Conservation (phyloP, 768 basidiomycete species). For the Boletellus sp. region DNA sequence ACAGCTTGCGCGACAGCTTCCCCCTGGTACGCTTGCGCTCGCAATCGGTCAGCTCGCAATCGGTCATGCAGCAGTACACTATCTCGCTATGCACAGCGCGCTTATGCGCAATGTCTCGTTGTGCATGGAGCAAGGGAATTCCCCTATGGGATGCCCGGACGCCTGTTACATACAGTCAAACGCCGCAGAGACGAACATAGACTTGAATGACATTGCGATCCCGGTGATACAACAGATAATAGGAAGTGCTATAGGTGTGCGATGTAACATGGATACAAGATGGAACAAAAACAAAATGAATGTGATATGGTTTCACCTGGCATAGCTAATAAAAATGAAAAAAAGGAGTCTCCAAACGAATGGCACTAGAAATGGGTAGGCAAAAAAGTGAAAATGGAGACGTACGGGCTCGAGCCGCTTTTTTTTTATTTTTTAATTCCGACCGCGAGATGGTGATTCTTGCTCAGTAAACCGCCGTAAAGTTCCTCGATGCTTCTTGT, state of each 20-base stretch:
- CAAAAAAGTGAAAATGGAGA: neutral
- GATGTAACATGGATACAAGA: slow-evolving; percentile 16
- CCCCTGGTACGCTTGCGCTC: too few relatives aligned
- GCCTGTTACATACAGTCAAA: too few relatives aligned
- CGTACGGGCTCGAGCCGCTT: slow-evolving; percentile 1
- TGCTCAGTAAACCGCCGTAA: slow-evolving; percentile 48
- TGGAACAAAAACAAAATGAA: slow-evolving; percentile 2
- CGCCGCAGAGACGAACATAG: too few relatives aligned
- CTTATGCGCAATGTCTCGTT: too few relatives aligned
- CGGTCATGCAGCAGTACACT: too few relatives aligned
- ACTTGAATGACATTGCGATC: slow-evolving; percentile 11
- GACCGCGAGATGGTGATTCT: neutral
- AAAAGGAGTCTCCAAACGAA: slow-evolving; percentile 9
- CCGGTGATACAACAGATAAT: slow-evolving; percentile 6
- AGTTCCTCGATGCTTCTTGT: slow-evolving; percentile 54
- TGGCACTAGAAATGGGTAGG: slow-evolving; percentile 1
- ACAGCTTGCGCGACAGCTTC: too few relatives aligned
- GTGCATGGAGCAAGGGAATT: too few relatives aligned
- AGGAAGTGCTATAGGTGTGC: neutral
- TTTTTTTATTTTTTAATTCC: slow-evolving; percentile 1
- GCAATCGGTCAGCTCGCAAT: too few relatives aligned
- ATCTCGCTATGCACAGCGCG: too few relatives aligned
- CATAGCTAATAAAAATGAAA: slow-evolving; percentile 9
- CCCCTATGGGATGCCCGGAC: too few relatives aligned
- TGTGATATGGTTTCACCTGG: slow-evolving; percentile 8